A percentile compares a stretch with the other conserved stretches of the same genome.
Conservation (phyloP, 306 rosid genomes). For the Castanea sativa region DNA sequence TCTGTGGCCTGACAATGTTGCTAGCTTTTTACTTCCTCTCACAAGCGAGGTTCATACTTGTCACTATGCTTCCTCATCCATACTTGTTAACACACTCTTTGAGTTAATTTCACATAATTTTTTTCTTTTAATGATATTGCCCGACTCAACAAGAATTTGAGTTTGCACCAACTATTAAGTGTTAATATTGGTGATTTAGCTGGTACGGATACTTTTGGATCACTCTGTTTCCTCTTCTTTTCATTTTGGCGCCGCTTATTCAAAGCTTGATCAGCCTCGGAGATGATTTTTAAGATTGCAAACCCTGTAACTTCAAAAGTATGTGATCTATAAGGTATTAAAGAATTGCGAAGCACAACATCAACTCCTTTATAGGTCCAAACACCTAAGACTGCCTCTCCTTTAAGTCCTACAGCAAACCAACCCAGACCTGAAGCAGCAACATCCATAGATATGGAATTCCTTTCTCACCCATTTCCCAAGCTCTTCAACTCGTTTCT, state of each 20-base stretch:
- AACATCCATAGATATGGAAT: constrained; percentile 41
- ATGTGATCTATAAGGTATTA: constrained; percentile 59
- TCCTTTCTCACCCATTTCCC: constrained; percentile 77
- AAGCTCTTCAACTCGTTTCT: constrained; percentile 62
- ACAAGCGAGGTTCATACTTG: background rate
- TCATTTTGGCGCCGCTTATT: constrained; percentile 40
- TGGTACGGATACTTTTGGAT: constrained; percentile 21
- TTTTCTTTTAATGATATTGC: background rate
- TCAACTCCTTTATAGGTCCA: constrained; percentile 92
- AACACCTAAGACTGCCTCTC: constrained; percentile 65
- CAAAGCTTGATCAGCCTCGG: constrained; percentile 66
- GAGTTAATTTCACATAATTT: background rate
- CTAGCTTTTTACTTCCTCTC: background rate
- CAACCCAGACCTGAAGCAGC: constrained; percentile 91
- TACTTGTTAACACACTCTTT: background rate
- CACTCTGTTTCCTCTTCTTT: constrained; percentile 36
- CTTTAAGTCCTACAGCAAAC: constrained; percentile 89
- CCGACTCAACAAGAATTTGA: background rate
- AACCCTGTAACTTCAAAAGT: constrained; percentile 76
- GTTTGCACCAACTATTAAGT: constrained; percentile 3
- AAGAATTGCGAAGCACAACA: constrained; percentile 62
- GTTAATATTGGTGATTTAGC: constrained; percentile 19
- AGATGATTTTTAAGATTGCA: constrained; percentile 76
- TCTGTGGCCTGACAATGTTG: background rate
- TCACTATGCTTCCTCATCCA: background rate